phyloP scores from a whole-genome alignment of 192 early-diverging fungal genomes.

The Umbelopsis sp. region DNA sequence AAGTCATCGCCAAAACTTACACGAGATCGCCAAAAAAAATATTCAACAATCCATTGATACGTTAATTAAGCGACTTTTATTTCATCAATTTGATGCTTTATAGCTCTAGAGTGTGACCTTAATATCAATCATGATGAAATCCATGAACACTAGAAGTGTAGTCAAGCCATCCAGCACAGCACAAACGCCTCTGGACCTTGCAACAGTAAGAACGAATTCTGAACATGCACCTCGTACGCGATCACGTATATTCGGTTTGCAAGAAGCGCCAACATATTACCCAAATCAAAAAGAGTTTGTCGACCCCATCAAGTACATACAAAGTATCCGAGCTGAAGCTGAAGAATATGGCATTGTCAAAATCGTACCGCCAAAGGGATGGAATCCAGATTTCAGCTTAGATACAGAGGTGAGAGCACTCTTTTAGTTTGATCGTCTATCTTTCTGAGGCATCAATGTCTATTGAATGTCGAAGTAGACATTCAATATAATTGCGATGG shows the following conservation, averaged over 20 bases:
- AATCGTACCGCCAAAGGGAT: constrained; percentile 87
- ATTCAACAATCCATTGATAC: too few species aligned
- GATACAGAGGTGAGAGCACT: constrained; percentile 66
- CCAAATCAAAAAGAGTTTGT: constrained; percentile 83
- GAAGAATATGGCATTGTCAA: constrained; percentile 89
- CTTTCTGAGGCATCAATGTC: not conserved
- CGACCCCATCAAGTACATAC: constrained; percentile 86
- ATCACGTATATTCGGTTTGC: constrained; percentile 70
- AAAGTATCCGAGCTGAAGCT: constrained; percentile 72
- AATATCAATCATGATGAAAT: constrained; percentile 14
- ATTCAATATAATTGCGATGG: constrained; percentile 11
- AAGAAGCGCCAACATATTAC: constrained; percentile 76
- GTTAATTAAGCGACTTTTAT: not conserved
- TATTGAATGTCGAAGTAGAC: too few species aligned
- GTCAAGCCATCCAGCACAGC: constrained; percentile 85
- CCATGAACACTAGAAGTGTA: constrained; percentile 20
- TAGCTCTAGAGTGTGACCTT: not conserved
- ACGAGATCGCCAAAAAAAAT: too few species aligned
- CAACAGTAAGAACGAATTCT: constrained; percentile 80
- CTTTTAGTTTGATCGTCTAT: not conserved
- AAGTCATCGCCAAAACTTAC: too few species aligned
- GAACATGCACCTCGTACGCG: constrained; percentile 56
- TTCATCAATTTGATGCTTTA: not conserved
- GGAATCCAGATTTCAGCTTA: constrained; percentile 86
- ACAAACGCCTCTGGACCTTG: constrained; percentile 93